A percentile compares a stretch with the other conserved stretches of the same genome.
Conservation (phyloP, 2,329 filamentous ascomycete genomes). For the Cladosporium sp. region DNA sequence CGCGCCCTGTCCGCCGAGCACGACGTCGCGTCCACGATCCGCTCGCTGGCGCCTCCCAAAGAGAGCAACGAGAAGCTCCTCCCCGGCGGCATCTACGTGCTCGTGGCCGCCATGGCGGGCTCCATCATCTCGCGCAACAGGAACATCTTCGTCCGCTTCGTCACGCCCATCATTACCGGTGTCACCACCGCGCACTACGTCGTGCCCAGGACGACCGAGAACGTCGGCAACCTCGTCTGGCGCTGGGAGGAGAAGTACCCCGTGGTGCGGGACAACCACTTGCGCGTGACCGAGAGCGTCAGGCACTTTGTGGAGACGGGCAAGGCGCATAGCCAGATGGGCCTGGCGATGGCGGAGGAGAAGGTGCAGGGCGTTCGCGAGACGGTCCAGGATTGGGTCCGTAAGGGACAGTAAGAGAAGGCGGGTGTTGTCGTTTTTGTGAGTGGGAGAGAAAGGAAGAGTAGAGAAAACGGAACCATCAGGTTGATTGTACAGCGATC, state of each 20-base stretch:
- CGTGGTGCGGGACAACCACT: constrained; percentile 74
- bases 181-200: constrained; percentile 79
- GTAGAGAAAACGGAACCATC: no score
- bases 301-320: constrained; percentile 68
- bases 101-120: constrained; percentile 92
- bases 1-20: constrained; percentile 80
- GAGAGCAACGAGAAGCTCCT: constrained; percentile 85
- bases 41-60: constrained; percentile 79
- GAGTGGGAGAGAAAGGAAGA: no score
- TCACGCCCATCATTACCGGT: constrained; percentile 74
- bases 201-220: constrained; percentile 83
- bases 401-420: constrained; percentile 57
- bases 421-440: no score
- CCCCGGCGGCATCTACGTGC: constrained; percentile 85
- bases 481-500: constrained; percentile 3
- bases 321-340: constrained; percentile 68
- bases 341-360: constrained; percentile 69
- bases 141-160: constrained; percentile 73
- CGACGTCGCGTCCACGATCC: constrained; percentile 83
- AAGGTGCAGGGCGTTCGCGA: constrained; percentile 74
- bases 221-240: constrained; percentile 83
- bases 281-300: constrained; percentile 65
- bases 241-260: constrained; percentile 89
- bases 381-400: constrained; percentile 82
- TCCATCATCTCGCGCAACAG: constrained; percentile 87